A percentile compares a stretch with the other conserved stretches of the same genome.
phyloP scores from a whole-genome alignment of 805 yeast species.

The Candida coquimbonensis region DNA sequence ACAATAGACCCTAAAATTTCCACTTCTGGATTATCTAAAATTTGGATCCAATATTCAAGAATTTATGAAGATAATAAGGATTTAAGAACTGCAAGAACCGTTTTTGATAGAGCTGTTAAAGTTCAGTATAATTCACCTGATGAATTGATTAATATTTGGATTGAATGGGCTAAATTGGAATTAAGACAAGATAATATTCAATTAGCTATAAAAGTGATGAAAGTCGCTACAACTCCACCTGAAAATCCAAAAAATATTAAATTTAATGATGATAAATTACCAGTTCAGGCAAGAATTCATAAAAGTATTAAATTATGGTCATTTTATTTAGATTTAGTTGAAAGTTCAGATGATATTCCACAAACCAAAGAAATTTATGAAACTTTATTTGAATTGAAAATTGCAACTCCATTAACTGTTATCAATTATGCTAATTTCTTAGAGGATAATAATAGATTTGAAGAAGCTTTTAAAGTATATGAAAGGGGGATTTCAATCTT shows the following conservation, averaged over 20 bases:
- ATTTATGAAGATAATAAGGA: conserved; percentile 54
- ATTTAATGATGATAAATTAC: conserved; percentile 34
- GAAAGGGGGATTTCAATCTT: conserved; percentile 65
- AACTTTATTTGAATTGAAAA: conserved; percentile 44
- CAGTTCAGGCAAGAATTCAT: conserved; percentile 54
- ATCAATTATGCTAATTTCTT: conserved; percentile 60
- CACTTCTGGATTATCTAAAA: conserved; percentile 39
- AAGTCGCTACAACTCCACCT: conserved; percentile 35
- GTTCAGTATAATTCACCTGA: conserved; percentile 59
- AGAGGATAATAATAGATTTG: conserved; percentile 38
- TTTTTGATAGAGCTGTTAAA: conserved; percentile 57
- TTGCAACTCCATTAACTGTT: conserved; percentile 62
- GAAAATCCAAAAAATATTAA: conserved; percentile 21
- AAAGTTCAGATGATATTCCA: conserved; percentile 41
- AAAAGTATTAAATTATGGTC: conserved; percentile 66
- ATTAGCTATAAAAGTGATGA: conserved; percentile 34
- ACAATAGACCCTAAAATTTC: conserved; percentile 54
- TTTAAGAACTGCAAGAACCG: conserved; percentile 48
- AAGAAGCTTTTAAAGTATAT: conserved; percentile 50
- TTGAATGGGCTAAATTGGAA: conserved; percentile 70
- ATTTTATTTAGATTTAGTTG: conserved; percentile 63
- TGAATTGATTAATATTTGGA: conserved; percentile 64
- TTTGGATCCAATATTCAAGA: conserved; percentile 69
- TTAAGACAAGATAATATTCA: conserved; percentile 42
- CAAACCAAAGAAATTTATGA: conserved; percentile 42